These are phyloP conservation scores for Malus hybrid DNA, from an alignment of 331 rosid species.

Conservation along the genomic window DNA sequence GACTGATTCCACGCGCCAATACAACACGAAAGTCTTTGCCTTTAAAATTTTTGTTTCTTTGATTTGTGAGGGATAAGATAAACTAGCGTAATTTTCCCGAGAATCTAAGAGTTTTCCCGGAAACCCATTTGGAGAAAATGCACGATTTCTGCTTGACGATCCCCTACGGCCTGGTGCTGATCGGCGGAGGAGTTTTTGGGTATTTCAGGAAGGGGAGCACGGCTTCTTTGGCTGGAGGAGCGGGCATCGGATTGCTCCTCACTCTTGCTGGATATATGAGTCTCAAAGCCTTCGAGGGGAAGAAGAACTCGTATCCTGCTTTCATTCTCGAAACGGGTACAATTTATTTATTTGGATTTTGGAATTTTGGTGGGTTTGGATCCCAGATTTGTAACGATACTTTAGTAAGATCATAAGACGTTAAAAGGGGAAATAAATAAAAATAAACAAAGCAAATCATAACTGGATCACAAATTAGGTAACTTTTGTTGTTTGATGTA, in stretches of 20 bases:
- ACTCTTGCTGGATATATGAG: constrained; percentile 74
- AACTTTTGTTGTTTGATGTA: not conserved
- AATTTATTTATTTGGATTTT: not conserved
- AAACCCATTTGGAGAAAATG: constrained; percentile 43
- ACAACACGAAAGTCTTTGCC: not conserved
- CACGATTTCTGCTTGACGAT: constrained; percentile 97
- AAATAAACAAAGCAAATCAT: not conserved
- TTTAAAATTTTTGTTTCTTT: not conserved
- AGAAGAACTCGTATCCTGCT: constrained; percentile 64
- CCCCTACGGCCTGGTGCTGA: constrained; percentile 71
- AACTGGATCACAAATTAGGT: not conserved
- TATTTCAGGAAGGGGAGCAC: constrained; percentile 68
- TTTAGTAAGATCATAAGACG: not conserved
- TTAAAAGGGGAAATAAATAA: not conserved
- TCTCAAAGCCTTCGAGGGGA: constrained; percentile 68
- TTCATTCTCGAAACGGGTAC: constrained; percentile 66
- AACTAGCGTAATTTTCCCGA: not conserved
- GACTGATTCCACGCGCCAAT: not conserved
- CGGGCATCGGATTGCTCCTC: constrained; percentile 55
- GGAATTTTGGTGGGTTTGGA: not conserved
- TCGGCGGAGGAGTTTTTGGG: constrained; percentile 67
- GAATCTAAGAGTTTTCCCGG: constrained; percentile 17
- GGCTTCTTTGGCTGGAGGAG: constrained; percentile 77
- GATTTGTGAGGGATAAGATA: constrained; percentile 3
- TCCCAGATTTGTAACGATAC: not conserved